phyloP scores from a whole-genome alignment of 352 stramenopile species.

The Pelagophyceae sp. region DNA sequence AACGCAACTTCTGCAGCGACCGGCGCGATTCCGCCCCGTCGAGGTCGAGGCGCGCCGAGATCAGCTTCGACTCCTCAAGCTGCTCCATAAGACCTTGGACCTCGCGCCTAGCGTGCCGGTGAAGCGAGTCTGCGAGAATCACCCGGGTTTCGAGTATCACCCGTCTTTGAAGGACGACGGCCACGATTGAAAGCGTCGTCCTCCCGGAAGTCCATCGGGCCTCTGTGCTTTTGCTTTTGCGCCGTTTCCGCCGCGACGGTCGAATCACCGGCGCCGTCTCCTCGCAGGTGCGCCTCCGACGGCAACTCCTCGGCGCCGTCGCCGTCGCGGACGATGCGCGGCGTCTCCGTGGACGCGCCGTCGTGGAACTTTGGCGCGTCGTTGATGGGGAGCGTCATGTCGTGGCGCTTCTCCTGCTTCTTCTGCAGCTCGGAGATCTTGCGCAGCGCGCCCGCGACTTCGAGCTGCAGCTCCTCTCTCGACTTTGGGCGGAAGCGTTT shows the following conservation, averaged over 20 bases:
- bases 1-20: slow-evolving; percentile 27
- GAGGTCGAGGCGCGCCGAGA: background rate
- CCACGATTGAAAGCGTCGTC: too few species aligned
- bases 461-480: slow-evolving; percentile 69
- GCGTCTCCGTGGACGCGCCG: too few species aligned
- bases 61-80: slow-evolving; percentile 33
- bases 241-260: too few species aligned
- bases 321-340: background rate
- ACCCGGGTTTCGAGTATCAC: too few species aligned
- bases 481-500: slow-evolving; percentile 68
- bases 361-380: too few species aligned
- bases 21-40: slow-evolving; percentile 17
- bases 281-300: slow-evolving; percentile 20
- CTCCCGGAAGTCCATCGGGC: too few species aligned
- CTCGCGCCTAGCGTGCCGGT: too few species aligned
- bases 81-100: slow-evolving; percentile 31
- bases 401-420: background rate
- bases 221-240: too few species aligned
- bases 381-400: background rate
- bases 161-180: too few species aligned
- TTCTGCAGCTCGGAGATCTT: slow-evolving; percentile 56
- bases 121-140: too few species aligned
- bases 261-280: too few species aligned
- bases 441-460: slow-evolving; percentile 57
- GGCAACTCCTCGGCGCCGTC: background rate